Evolutionary conservation across 2,329 filamentous ascomycete genomes (phyloP), one percentile per base, ranked within the genome.

Genomic region (Tolypocladium ovalisporum): DNA sequence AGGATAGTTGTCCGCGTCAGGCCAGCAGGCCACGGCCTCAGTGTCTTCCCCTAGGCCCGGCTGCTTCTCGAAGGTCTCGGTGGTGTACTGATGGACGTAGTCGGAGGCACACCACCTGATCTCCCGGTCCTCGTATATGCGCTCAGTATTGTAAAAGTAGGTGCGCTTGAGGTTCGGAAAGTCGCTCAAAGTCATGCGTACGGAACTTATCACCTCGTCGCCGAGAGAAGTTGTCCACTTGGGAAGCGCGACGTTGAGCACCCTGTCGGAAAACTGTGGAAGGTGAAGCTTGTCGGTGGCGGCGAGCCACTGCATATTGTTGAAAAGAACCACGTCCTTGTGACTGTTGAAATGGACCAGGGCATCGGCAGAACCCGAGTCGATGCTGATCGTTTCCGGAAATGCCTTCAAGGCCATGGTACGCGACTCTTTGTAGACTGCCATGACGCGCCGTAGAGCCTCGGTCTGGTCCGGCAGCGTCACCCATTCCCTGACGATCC

Each of bases 351-450:
- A 73, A 9, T 59, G 59, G 8, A 74, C 58, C 1, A 62, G 56
- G 2, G 65, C 65, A 4, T 67, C 62, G 8, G 63, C 63, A 5
- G 62, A 58, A 4, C 56, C 61, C 17, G 49, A 54, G 4, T 68
- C 62, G 1, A 76, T 63, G 34, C 37, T 54, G 27, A 75, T 59
- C 15, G 65, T 59, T 29, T 76, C 61, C 0, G 73, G 73, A 12
- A 68, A 70, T 3, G 57, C 61, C 9, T 61, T 64, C 42, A 66
- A 58, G 5, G 65, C 73, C 4, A 73, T 56, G 17, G 57, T 61
- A 32, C 73, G 73, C n/a, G 70, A 71, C 59, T 75, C 72, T 9
- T 64, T 61, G 40, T 73, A 65, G 10, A 70, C 65, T 1, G 71
- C 67, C 36, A 74, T 61, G 17, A 75, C 59, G 4, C 61, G 57